Conservation (phyloP, 2,329 filamentous ascomycete genomes). For the Aspergillus neoniger region DNA sequence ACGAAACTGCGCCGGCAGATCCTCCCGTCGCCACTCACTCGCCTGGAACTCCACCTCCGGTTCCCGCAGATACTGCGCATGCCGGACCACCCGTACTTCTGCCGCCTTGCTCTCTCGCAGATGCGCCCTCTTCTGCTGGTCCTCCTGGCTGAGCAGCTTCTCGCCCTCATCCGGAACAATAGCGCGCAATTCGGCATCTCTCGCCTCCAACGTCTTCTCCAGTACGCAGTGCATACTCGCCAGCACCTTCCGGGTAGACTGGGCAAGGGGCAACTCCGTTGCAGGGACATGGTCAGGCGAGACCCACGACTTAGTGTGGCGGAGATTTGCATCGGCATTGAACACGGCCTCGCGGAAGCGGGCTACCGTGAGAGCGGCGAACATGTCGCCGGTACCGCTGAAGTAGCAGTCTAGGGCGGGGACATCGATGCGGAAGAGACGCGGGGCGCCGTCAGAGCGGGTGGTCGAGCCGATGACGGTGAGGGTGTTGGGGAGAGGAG, state of each 20-base stretch:
- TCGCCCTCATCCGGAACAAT: conserved; percentile 26
- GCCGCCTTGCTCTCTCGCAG: conserved; percentile 78
- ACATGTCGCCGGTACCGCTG: conserved; percentile 97
- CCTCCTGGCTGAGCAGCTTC: conserved; percentile 43
- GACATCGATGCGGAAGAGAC: conserved; percentile 86
- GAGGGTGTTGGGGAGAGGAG: conserved; percentile 51
- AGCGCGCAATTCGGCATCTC: conserved; percentile 62
- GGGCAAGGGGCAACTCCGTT: conserved; percentile 76
- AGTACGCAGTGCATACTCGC: conserved; percentile 91
- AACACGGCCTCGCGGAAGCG: conserved; percentile 81
- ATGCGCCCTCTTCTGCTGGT: conserved; percentile 60
- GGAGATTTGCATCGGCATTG: conserved; percentile 50
- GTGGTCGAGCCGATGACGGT: conserved; percentile 78
- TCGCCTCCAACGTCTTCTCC: conserved; percentile 64
- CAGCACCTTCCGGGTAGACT: conserved; percentile 80
- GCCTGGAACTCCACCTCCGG: conserved; percentile 68
- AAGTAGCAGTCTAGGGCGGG: conserved; percentile 91
- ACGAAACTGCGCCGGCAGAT: conserved; percentile 26
- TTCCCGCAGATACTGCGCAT: conserved; percentile 66
- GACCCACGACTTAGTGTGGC: conserved; percentile 67
- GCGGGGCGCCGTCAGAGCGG: conserved; percentile 62
- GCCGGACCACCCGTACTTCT: conserved; percentile 80
- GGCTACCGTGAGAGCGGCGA: conserved; percentile 85
- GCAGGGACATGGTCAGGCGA: conserved; percentile 70
- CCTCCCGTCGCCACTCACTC: conserved; percentile 38